These are phyloP conservation scores for Coemansia sp. DNA, from an alignment of 192 early-diverging fungal genomes.

Conservation along the genomic window DNA sequence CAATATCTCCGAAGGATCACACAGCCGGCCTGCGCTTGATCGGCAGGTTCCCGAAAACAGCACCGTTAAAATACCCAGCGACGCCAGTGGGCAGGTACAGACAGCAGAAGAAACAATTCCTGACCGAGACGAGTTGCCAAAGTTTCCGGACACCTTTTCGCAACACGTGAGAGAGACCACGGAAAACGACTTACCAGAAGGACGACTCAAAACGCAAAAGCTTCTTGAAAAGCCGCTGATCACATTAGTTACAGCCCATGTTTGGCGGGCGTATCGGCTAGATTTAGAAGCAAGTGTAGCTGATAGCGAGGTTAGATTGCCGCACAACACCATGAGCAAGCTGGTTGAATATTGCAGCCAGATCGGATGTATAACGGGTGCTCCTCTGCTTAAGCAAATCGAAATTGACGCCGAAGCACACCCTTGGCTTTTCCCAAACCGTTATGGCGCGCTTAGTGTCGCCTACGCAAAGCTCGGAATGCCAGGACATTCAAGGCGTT, in stretches of 20 bases:
- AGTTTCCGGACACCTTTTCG: not conserved
- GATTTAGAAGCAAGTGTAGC: not conserved
- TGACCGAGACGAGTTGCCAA: not conserved
- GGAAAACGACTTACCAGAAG: not conserved
- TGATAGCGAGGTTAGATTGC: not conserved
- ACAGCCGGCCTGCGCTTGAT: not conserved
- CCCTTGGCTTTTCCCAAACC: slow-evolving; percentile 9
- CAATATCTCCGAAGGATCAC: slow-evolving; percentile 4
- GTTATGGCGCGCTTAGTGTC: slow-evolving; percentile 7
- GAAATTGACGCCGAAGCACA: slow-evolving; percentile 23
- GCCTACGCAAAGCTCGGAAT: slow-evolving; percentile 40
- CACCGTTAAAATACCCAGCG: not conserved
- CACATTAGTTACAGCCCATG: slow-evolving; percentile 7
- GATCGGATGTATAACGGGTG: slow-evolving; percentile 23
- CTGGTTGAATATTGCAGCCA: slow-evolving; percentile 20
- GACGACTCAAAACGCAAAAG: slow-evolving; percentile 5
- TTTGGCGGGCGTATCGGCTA: slow-evolving; percentile 24
- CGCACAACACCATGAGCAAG: not conserved
- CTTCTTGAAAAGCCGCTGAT: slow-evolving; percentile 14
- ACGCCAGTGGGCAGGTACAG: not conserved
- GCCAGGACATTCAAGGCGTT: slow-evolving; percentile 27
- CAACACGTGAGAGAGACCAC: not conserved
- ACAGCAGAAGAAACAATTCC: not conserved
- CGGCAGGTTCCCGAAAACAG: not conserved
- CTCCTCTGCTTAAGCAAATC: slow-evolving; percentile 27